Evolutionary conservation across 225 moss, liverwort and hornwort species (phyloP), one percentile per base, ranked within the genome.

Genomic region (Physcomitrellopsis africana): DNA sequence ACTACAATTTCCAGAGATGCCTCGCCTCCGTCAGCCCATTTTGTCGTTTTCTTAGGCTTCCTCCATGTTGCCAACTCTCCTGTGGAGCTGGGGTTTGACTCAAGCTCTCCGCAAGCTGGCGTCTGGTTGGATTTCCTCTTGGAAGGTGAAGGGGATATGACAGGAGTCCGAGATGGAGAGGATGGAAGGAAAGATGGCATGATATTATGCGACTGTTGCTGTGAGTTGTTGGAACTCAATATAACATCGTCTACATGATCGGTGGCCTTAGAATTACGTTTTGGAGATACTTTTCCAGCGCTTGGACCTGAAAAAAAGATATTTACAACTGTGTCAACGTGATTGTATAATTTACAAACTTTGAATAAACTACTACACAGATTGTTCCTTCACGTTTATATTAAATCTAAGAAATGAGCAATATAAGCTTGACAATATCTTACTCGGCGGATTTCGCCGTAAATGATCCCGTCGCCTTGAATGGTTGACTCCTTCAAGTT

Each of bases 1-100:
- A 85, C 80, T 27, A 86, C 76, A 32, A 96, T 96, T 68, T 93
- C 96, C 11, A 80, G 7, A 26, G 71, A 7, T 37, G 32, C 32
- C 32, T 73, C 32, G 32, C 32, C 32, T 37, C 83, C 80, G 53
- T 86, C 86, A 55, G 83, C 86, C 86, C 86, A 86, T 22, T 76
- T 81, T 3, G 76, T 83, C 37, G 60, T 76, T 65, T 86, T 86
- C 83, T 81, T 83, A 18, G 18, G 32, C 32, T 37, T 37, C 32
- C 32, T 37, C 32, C 32, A 37, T 37, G 32, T 37, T 37, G 2
- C 7, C 5, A 7, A 37, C 4, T 37, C 32, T 37, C 5, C 32
- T 37, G 4, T 1, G 32, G 32, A 37, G 32, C 32, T 37, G 32
- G 32, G 32, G 7, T 37, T 37, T 37, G 32, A 37, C 32, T 37